Conservation (phyloP, 352 stramenopile species). For the Phytophthora europaea region DNA sequence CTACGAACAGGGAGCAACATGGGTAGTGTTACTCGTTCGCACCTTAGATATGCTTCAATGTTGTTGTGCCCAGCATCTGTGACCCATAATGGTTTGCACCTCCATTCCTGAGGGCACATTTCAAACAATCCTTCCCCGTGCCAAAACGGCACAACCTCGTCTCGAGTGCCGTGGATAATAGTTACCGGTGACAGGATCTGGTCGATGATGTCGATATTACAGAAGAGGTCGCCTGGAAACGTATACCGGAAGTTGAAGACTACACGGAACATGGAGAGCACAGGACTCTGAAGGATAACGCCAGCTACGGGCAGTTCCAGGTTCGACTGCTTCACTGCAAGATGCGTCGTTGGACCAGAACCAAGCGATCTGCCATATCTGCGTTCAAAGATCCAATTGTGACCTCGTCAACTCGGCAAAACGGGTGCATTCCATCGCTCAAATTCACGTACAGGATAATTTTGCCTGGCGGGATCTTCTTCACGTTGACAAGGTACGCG, state of each 20-base stretch:
- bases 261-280: slow-evolving; percentile 98
- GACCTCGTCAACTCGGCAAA: slow-evolving; percentile 1
- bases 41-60: slow-evolving; percentile 96
- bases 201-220: slow-evolving; percentile 96
- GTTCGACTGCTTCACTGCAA: slow-evolving; percentile 94
- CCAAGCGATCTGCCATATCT: slow-evolving; percentile 93
- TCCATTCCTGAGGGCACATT: slow-evolving; percentile 92
- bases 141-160: slow-evolving; percentile 99
- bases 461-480: slow-evolving; percentile 91
- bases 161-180: slow-evolving; percentile 98
- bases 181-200: slow-evolving; percentile 95
- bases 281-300: slow-evolving; percentile 97
- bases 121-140: slow-evolving; percentile 97
- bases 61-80: slow-evolving; percentile 99
- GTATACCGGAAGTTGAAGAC: slow-evolving; percentile 99
- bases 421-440: neutral
- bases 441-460: slow-evolving; percentile 94
- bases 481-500: slow-evolving; percentile 94
- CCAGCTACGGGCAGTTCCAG: slow-evolving; percentile 93
- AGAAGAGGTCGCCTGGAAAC: slow-evolving; percentile 97
- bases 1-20: neutral
- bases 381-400: neutral
- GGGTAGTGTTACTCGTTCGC: slow-evolving; percentile 5
- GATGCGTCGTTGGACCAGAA: slow-evolving; percentile 96
- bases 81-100: slow-evolving; percentile 98